Evolutionary conservation across 1,139 yeast genomes (phyloP), one percentile per base, ranked within the genome.

Genomic region (Pichia sp.): DNA sequence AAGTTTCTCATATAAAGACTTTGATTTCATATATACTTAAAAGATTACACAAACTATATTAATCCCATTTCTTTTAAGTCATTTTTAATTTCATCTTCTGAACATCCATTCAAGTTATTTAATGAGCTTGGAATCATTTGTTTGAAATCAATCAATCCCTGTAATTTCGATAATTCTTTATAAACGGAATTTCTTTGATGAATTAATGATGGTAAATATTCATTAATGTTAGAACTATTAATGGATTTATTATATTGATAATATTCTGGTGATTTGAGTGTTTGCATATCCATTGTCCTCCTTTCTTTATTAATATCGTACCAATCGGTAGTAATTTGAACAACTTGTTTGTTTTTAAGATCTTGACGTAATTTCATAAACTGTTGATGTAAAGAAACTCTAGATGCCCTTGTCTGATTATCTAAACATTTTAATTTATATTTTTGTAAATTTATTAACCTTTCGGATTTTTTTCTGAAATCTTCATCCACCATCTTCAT

Each of bases 251-350:
- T 53, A 46, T 45, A 59, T 42, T 59, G 63, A 47, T 57, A 60
- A 41, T 57, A 58, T 35, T 59, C 63, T 0, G 63, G 64, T 30
- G 56, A 46, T 27, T 53, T 45, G 16, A 59, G 35, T 6, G 57
- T 88, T 36, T 81, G 60, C 51, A 80, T 76, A 60, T 89, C 97
- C 77, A 88, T 72, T 41, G 79, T 80, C 50, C 95, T 74, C 51
- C 97, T 72, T 60, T 91, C 98, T 54, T 82, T 78, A 62, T 89
- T 89, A 55, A 89, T 84, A 51, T 84, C 82, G 64, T 91, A 91
- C 97, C 98, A 91, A 51, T 78, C 73, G 37, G 85, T 77, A 1
- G 97, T 89, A 5, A 95, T 85, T 16, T 77, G 72, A 44, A 76
- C 71, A 40, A 91, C 72, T 68, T 87, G 69, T 28, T 70, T 68